These are phyloP conservation scores for Acanthamoeba lenticulata DNA, from an alignment of 208 protist genomes.

Conservation along the genomic window DNA sequence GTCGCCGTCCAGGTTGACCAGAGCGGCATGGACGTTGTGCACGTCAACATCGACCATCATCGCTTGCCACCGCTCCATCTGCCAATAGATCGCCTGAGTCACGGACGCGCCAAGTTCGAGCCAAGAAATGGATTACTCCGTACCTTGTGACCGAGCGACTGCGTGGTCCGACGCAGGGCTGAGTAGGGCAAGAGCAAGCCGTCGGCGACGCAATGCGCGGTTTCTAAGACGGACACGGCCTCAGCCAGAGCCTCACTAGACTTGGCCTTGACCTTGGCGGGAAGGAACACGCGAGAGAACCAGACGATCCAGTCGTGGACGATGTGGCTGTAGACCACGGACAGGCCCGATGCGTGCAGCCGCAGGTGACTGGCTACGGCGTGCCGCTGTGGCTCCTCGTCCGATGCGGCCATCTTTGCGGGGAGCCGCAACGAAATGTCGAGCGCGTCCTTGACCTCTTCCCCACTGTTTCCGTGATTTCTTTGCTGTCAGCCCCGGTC, in stretches of 20 bases:
- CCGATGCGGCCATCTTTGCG: not conserved
- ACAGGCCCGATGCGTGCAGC: not conserved
- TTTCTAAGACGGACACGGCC: not conserved
- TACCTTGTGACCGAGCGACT: not conserved
- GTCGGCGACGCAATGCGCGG: not conserved
- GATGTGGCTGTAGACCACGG: constrained; percentile 44
- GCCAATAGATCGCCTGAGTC: not conserved
- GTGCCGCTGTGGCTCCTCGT: not conserved
- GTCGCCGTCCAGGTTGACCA: not conserved
- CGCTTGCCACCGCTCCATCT: not conserved
- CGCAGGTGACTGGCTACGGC: not conserved
- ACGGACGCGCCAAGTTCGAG: too few species aligned
- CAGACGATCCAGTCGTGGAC: constrained; percentile 28
- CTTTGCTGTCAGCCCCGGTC: too few species aligned
- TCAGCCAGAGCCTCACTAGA: not conserved
- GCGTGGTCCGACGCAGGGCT: not conserved
- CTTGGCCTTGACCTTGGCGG: not conserved
- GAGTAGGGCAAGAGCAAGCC: constrained; percentile 21
- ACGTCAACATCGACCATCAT: not conserved
- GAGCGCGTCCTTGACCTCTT: not conserved
- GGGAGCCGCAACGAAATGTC: not conserved
- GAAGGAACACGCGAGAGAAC: not conserved
- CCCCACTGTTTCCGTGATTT: too few species aligned
- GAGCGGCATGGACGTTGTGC: not conserved
- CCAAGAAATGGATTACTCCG: not conserved